Evolutionary conservation across 2,329 filamentous ascomycete genomes (phyloP).

Genomic region (Clarireedia monteithiana): DNA sequence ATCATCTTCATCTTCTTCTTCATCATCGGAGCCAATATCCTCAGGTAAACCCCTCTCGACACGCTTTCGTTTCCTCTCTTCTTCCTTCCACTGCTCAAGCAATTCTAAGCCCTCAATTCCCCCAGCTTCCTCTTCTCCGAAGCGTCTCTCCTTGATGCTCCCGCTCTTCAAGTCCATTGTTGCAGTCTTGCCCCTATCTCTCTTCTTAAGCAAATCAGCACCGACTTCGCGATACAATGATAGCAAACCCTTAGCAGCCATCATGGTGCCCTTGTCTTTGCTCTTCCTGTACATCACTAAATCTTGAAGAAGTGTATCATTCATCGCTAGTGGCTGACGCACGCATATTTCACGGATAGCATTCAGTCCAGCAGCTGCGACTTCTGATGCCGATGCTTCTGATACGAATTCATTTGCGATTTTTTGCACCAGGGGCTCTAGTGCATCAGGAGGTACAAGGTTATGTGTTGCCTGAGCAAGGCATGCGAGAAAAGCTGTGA

Average conservation of each 20-base stretch:
- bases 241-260: slow-evolving; percentile 89
- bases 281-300: slow-evolving; percentile 92
- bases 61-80: slow-evolving; percentile 69
- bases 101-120: slow-evolving; percentile 89
- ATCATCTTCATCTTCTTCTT: slow-evolving; percentile 37
- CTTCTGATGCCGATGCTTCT: slow-evolving; percentile 83
- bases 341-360: slow-evolving; percentile 91
- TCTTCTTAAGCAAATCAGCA: slow-evolving; percentile 80
- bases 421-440: slow-evolving; percentile 87
- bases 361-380: slow-evolving; percentile 86
- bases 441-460: slow-evolving; percentile 82
- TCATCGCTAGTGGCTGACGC: slow-evolving; percentile 92
- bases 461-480: slow-evolving; percentile 88
- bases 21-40: slow-evolving; percentile 49
- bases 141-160: slow-evolving; percentile 67
- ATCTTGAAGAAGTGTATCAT: slow-evolving; percentile 90
- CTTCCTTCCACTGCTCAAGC: slow-evolving; percentile 87
- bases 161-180: slow-evolving; percentile 73
- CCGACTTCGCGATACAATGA: slow-evolving; percentile 88
- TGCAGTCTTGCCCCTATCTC: slow-evolving; percentile 86
- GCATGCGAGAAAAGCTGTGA: slow-evolving; percentile 76
- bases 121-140: slow-evolving; percentile 72
- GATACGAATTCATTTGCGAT: slow-evolving; percentile 98
- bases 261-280: slow-evolving; percentile 98
- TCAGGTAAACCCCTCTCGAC: slow-evolving; percentile 61